These are phyloP conservation scores for Pichia sp. DNA, from an alignment of 1,139 yeast species.

Conservation along the genomic window DNA sequence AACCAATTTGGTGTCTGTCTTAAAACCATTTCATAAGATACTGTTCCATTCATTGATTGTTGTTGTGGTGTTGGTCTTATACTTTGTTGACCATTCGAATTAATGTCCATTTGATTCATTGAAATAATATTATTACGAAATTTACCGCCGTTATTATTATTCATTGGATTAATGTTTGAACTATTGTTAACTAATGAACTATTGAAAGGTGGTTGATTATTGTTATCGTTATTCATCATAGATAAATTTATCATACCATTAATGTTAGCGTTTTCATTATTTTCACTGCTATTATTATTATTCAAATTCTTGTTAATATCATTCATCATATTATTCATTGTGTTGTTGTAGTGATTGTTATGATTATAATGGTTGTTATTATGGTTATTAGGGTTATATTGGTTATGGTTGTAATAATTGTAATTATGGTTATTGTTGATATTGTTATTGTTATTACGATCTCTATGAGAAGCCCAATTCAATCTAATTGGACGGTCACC, in stretches of 20 bases:
- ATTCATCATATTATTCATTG: constrained; percentile 3
- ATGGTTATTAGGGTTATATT: constrained; percentile 9
- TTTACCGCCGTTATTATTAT: background rate
- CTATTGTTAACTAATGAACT: background rate
- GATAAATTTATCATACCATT: constrained; percentile 10
- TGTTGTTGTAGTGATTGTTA: constrained; percentile 11
- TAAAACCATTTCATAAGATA: constrained; percentile 55
- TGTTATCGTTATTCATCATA: constrained; percentile 12
- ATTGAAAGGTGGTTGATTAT: constrained; percentile 10
- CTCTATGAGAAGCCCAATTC: constrained; percentile 85
- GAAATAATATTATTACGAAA: constrained; percentile 4
- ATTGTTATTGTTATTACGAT: constrained; percentile 20
- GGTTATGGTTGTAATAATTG: constrained; percentile 11
- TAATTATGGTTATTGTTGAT: constrained; percentile 11
- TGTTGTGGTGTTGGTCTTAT: constrained; percentile 6
- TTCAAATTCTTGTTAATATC: constrained; percentile 6
- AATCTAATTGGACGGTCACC: constrained; percentile 75
- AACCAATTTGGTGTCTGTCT: constrained; percentile 79
- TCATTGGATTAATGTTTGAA: background rate
- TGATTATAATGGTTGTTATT: constrained; percentile 12
- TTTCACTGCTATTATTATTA: background rate
- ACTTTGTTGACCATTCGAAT: constrained; percentile 4
- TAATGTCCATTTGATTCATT: constrained; percentile 15
- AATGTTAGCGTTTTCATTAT: background rate
- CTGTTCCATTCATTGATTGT: constrained; percentile 22